Conservation (phyloP, 1,284 basidiomycete species). For the Tilletia caries region DNA sequence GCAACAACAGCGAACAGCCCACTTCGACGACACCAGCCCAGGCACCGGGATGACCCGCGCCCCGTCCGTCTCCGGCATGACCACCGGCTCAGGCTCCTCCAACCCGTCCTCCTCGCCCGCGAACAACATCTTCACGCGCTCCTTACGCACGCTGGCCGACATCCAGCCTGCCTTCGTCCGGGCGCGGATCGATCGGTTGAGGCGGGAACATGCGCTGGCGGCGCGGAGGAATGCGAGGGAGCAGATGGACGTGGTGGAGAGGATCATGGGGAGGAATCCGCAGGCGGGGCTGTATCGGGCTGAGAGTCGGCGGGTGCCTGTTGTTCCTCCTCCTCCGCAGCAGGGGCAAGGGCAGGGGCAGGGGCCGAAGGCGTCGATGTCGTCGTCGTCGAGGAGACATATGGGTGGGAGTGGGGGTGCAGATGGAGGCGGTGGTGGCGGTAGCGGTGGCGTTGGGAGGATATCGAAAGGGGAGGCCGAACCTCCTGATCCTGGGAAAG, state of each 20-base stretch:
- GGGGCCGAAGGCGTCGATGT: neutral
- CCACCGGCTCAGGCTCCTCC: constrained; percentile 4
- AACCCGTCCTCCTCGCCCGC: constrained; percentile 23
- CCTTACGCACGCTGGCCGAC: constrained; percentile 26
- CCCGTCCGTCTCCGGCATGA: constrained; percentile 2
- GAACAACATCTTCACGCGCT: constrained; percentile 25
- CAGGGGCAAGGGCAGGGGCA: neutral
- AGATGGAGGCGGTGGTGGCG: neutral
- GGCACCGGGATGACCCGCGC: neutral
- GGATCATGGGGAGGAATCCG: constrained; percentile 8
- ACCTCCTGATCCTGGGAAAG: neutral
- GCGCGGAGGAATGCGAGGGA: constrained; percentile 39
- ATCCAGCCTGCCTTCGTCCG: constrained; percentile 43
- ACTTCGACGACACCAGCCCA: too few relatives aligned
- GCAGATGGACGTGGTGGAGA: constrained; percentile 23
- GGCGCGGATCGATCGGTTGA: constrained; percentile 37
- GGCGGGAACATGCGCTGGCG: constrained; percentile 41
- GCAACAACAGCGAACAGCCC: neutral
- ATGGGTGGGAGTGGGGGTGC: neutral
- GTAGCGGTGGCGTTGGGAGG: neutral
- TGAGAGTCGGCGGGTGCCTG: neutral
- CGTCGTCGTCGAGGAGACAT: neutral
- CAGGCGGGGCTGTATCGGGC: constrained; percentile 1
- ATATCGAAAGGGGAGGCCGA: neutral
- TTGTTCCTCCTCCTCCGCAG: neutral